Conservation (phyloP, 768 basidiomycete genomes). For the Trametes maxima region DNA sequence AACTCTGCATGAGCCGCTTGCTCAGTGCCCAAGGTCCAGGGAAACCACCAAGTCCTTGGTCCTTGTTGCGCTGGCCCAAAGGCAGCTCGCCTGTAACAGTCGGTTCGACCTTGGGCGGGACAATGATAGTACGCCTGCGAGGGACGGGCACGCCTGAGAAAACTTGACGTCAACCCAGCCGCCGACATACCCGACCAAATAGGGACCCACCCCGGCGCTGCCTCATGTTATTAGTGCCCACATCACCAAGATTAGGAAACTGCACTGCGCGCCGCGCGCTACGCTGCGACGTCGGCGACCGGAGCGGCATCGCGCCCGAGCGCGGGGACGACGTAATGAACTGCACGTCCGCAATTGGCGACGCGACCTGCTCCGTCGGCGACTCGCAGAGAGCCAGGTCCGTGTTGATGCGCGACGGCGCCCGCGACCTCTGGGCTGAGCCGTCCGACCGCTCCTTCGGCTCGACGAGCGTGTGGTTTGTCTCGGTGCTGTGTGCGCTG, state of each 20-base stretch:
- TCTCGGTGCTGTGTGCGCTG: background rate
- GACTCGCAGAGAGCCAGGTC: slow-evolving; percentile 11
- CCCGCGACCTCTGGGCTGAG: background rate
- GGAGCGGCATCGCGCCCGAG: slow-evolving; percentile 30
- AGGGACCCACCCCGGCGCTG: slow-evolving; percentile 16
- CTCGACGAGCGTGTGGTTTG: background rate
- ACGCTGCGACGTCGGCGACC: slow-evolving; percentile 21
- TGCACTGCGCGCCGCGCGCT: slow-evolving; percentile 10
- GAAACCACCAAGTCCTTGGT: slow-evolving; percentile 49
- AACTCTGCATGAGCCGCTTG: slow-evolving; percentile 38
- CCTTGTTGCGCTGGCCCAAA: slow-evolving; percentile 32
- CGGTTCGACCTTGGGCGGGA: slow-evolving; percentile 8
- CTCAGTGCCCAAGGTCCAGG: slow-evolving; percentile 48
- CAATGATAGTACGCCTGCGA: slow-evolving; percentile 39
- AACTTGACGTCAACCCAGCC: background rate
- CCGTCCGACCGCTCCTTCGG: background rate
- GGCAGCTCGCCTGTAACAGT: background rate
- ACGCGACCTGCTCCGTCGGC: slow-evolving; percentile 13
- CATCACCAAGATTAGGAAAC: background rate
- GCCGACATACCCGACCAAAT: too few relatives aligned
- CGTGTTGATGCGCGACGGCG: background rate
- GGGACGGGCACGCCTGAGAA: slow-evolving; percentile 30
- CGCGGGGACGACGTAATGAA: slow-evolving; percentile 41
- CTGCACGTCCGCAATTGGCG: slow-evolving; percentile 30
- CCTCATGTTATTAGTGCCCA: background rate